A percentile compares a stretch with the other conserved stretches of the same genome.
phyloP scores from a whole-genome alignment of 2,329 filamentous ascomycete species.

The Colletotrichum navitas region DNA sequence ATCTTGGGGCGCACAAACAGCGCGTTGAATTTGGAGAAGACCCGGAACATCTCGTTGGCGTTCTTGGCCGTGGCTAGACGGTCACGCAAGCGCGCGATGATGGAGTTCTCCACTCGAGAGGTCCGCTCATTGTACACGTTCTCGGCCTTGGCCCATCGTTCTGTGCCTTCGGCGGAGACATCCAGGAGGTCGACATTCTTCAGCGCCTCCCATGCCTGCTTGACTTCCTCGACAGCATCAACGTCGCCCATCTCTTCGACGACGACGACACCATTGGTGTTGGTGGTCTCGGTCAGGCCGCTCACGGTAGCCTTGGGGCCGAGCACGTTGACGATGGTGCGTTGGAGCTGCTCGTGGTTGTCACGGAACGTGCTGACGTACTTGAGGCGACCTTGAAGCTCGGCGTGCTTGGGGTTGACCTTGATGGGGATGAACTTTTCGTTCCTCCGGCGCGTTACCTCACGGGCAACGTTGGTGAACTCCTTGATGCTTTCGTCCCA shows the following conservation, averaged over 20 bases:
- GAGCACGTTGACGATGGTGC: conserved; percentile 96
- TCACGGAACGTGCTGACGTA: conserved; percentile 96
- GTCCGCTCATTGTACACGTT: conserved; percentile 98
- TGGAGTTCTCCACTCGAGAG: conserved; percentile 97
- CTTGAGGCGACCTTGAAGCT: conserved; percentile 89
- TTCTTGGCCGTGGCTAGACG: conserved; percentile 95
- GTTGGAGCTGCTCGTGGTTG: conserved; percentile 97
- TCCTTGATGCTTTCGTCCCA: conserved; percentile 99
- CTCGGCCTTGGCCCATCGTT: conserved; percentile 93
- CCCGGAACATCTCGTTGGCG: conserved; percentile 99
- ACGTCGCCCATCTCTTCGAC: conserved; percentile 97
- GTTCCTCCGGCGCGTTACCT: conserved; percentile 91
- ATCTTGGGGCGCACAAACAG: conserved; percentile 99
- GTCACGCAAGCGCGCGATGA: conserved; percentile 93
- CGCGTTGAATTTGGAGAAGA: conserved; percentile 99
- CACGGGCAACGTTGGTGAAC: conserved; percentile 96
- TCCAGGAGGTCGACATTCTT: conserved; percentile 97
- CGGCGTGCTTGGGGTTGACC: conserved; percentile 86
- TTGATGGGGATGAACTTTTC: conserved; percentile 99
- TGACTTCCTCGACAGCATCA: conserved; percentile 95
- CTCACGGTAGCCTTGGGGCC: conserved; percentile 76
- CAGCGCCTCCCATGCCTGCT: conserved; percentile 91
- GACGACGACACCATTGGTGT: conserved; percentile 73
- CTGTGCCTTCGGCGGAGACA: conserved; percentile 89
- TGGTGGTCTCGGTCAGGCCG: conserved; percentile 62